Percentiles rank a stretch among this genome's conserved stretches.
Evolutionary conservation across 257 asterid genomes (phyloP).

Genomic region (Solanum virginianum): DNA sequence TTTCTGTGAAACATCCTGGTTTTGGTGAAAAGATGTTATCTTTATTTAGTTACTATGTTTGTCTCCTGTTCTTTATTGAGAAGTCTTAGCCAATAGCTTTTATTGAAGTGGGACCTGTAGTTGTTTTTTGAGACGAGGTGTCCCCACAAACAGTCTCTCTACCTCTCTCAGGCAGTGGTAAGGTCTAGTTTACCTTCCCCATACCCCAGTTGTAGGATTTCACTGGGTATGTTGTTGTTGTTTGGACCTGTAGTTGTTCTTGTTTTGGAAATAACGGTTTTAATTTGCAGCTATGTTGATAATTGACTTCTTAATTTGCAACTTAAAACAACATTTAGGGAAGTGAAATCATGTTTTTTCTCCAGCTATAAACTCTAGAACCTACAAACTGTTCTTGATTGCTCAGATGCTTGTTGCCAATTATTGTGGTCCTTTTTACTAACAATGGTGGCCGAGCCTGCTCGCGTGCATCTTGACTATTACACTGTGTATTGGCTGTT

Average conservation of each 20-base stretch:
- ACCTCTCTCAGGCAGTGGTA: no score
- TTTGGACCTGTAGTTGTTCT: no score
- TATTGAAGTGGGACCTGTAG: not conserved
- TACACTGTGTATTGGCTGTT: not conserved
- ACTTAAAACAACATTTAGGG: not conserved
- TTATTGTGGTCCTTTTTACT: not conserved
- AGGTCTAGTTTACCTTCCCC: no score
- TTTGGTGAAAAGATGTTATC: not conserved
- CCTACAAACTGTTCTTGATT: not conserved
- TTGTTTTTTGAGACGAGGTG: no score
- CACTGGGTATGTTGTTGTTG: no score
- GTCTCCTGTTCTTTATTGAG: not conserved
- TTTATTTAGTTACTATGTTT: not conserved
- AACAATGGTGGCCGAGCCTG: not conserved
- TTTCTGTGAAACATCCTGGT: not conserved
- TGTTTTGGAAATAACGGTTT: not conserved
- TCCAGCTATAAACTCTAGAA: not conserved
- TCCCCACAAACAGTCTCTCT: no score
- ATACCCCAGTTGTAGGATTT: no score
- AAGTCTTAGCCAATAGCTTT: not conserved
- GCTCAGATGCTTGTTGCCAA: not conserved
- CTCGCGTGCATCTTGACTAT: not conserved
- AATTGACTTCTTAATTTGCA: not conserved
- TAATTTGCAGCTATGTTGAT: not conserved
- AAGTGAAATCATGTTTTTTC: not conserved